Evolutionary conservation across 768 basidiomycete genomes (phyloP), one percentile per base, ranked within the genome.

Genomic region (Tricholoma saponaceum): DNA sequence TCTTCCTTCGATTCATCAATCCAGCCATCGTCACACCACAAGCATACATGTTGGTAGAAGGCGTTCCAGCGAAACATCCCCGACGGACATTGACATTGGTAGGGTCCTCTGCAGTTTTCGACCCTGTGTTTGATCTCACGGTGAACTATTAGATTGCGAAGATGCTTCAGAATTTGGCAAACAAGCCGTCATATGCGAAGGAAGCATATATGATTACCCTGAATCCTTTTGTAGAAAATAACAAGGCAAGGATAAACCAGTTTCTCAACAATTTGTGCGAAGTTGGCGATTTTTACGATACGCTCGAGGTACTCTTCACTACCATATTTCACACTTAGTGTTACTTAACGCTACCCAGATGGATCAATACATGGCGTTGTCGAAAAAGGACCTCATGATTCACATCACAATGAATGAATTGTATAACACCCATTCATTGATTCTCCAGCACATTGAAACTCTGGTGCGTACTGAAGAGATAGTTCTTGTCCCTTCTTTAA

Each of bases 281-380:
- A 73, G 96, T 99, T 52, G 95, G 95, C 53, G 97, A 99, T 74
- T 99, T 99, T 70, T 98, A 98, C 72, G 97, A 99, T 63, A 95
- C 95, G 10, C 80, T 99, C 39, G 97, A 99, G 88, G 95, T 93
- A 59, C 47, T 25, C 26, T 9, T 4, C 26, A 30, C 26, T 3
- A 37, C 0, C 18, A 56, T 49, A 26, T 18, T 28, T 32, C 37
- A 26, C 26, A 20, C 30, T 22, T 54, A 32, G n/a, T 13, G 25
- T 13, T 18, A 30, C 6, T 30, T 54, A 55, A 30, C 52, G n/a
- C 26, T 6, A 58, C 25, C 3, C 63, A 97, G 96, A 96, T 98
- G 89, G 97, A 99, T 74, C 97, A 98, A 79, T 99, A 99, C 72
- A 98, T 99, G 95, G 97, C 97, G 8, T 78, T 99, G 57, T 98